Evolutionary conservation across 495 filamentous ascomycete species (phyloP), one percentile per base, ranked within the genome.

Genomic region (Penicillium steckii): DNA sequence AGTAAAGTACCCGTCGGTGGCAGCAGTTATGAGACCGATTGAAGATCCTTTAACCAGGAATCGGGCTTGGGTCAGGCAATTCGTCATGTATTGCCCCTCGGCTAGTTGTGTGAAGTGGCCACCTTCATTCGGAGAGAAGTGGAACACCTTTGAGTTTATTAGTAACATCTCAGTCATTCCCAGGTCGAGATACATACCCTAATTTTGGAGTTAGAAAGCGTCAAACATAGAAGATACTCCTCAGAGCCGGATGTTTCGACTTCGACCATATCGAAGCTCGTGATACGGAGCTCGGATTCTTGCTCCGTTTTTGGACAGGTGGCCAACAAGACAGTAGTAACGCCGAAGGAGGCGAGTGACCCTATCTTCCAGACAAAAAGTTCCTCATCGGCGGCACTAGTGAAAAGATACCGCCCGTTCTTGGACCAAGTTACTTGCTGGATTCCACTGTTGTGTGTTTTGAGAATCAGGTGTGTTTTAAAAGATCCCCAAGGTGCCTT

Each of bases 331-430:
- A 85, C 73, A 3, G 86, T 81, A 25, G 84, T 76, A 35, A 86
- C 41, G 50, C 83, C 72, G 51, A 82, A 65, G 27, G 68, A 55
- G 38, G 80, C 78, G 9, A 91, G 64, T 1, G 48, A 58, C 1
- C 72, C 67, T 9, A 96, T 61, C 26, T 80, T 76, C 92, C 93
- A 98, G 22, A 93, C 80, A 49, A 82, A 93, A 53, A 97, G 86
- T 60, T 97, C 95, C 59, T 96, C 93, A 49, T 81, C 85, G 0
- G 89, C 94, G 10, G 83, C 90, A 55, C 88, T 89, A 48, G 87
- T 94, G 62, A 97, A 86, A 8, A 99, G 77, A 60, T 83, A 88
- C 8, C 74, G 62, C 2, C 85, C 83, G 35, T 77, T 67, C 10
- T 61, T 61, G 9, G 85, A 84, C 88, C 89, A 97, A 52, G 75